Conservation (phyloP, 1,284 basidiomycete genomes). For the Cryptococcus jaspeensis region DNA sequence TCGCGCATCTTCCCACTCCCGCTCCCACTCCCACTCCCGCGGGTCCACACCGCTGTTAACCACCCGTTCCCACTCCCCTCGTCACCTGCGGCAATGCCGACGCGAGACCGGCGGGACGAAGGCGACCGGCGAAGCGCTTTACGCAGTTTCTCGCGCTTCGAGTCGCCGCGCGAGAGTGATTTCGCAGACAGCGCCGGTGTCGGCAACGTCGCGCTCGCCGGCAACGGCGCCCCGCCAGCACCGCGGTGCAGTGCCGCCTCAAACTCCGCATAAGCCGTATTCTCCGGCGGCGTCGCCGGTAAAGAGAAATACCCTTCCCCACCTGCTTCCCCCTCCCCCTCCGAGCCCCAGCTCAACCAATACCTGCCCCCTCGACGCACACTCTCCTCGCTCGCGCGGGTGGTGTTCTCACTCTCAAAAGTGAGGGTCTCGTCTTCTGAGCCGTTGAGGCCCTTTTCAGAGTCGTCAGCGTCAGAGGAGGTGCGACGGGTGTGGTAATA, state of each 20-base stretch:
- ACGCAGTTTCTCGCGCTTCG: conserved; percentile 8
- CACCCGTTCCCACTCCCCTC: conserved; percentile 17
- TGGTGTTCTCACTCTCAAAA: conserved; percentile 7
- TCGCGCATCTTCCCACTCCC: conserved; percentile 43
- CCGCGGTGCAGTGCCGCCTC: conserved; percentile 6
- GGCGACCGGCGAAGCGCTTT: conserved; percentile 7
- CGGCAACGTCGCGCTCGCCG: conserved; percentile 28
- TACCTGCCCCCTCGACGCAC: conserved; percentile 21
- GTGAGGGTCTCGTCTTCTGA: conserved; percentile 23
- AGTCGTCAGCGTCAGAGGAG: conserved; percentile 29
- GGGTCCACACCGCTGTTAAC: conserved; percentile 17
- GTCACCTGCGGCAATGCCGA: background rate
- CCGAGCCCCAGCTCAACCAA: conserved; percentile 34
- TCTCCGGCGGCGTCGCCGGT: conserved; percentile 36
- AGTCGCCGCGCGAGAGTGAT: conserved; percentile 32
- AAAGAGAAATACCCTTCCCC: conserved; percentile 34
- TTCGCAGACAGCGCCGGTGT: conserved; percentile 48
- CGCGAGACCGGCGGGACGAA: background rate
- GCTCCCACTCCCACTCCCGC: conserved; percentile 11
- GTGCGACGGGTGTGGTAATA: background rate
- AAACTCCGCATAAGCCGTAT: conserved; percentile 19
- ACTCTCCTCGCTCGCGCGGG: conserved; percentile 17
- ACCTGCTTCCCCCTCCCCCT: conserved; percentile 8
- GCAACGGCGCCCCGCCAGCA: background rate
- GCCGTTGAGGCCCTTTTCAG: conserved; percentile 45